Evolutionary conservation across 1,284 basidiomycete species (phyloP), one percentile per base, ranked within the genome.

Genomic region (Trichosporon sp.): DNA sequence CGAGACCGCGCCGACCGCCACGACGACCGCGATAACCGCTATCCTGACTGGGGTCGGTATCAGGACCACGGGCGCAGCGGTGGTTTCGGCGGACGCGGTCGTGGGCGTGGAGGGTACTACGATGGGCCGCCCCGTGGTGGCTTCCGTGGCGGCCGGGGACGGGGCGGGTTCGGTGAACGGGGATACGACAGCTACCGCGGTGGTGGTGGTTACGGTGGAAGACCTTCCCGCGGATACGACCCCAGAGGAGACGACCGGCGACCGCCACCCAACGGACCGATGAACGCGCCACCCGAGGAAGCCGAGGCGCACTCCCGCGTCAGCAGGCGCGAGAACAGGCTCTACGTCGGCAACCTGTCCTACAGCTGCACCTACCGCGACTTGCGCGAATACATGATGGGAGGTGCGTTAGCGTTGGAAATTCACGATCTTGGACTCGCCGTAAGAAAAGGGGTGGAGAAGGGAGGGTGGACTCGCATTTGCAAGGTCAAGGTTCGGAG

Each of bases 351-450:
- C 81, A 98, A 98, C 85, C 89, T 98, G 85, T 92, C 91, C 82
- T 98, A 97, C 88, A 93, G 96, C 84, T 93, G 95, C 89, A 96
- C 92, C 86, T 97, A 96, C 87, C 90, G 92, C 86, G 94, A 97
- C 87, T 88, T 98, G 86, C 94, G 95, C 89, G 92, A 95, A 90
- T 96, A 96, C 84, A 96, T 96, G 93, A 89, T 91, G 90, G 92
- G 93, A 94, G 94, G 95, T 97, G 92, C 91, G 94, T 96, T 86
- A 37, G 89, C 54, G 54, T 63, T 89, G 89, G 89, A 87, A 10
- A 43, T 7, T 87, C 32, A 37, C 59, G n/a, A 12, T 37, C 31
- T 54, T 10, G 51, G 19, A 54, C n/a, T 19, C 51, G 10, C n/a
- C 51, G 51, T 54, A 54, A 54, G 51, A 85, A 85, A 85, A 85